phyloP scores from a whole-genome alignment of 345 rosid genomes.

The Sisymbrium altissimum region DNA sequence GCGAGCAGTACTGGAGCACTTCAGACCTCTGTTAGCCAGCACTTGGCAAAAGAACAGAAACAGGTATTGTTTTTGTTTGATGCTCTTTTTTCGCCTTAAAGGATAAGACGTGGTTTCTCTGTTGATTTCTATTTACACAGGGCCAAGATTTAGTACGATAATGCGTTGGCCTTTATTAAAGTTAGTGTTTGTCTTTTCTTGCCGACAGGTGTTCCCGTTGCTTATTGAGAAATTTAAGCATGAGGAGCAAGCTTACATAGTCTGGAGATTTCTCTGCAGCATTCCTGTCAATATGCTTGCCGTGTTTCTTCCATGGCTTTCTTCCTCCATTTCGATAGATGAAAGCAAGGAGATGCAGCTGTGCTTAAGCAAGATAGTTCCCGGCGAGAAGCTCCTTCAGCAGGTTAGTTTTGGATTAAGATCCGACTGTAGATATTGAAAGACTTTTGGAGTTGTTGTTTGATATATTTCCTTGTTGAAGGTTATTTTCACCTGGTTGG shows the following conservation, averaged over 20 bases:
- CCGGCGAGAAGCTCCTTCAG: slow-evolving; percentile 74
- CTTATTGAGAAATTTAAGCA: slow-evolving; percentile 75
- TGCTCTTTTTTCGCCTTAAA: background rate
- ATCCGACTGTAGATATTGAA: slow-evolving; percentile 11
- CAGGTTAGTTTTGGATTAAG: slow-evolving; percentile 43
- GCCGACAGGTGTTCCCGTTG: slow-evolving; percentile 70
- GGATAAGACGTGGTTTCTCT: background rate
- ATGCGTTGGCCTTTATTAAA: background rate
- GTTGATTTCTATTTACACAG: slow-evolving; percentile 9
- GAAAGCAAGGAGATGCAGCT: slow-evolving; percentile 68
- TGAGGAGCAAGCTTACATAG: slow-evolving; percentile 84
- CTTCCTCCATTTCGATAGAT: slow-evolving; percentile 66
- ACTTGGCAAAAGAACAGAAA: slow-evolving; percentile 94
- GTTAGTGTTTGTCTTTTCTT: background rate
- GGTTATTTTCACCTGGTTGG: slow-evolving; percentile 88
- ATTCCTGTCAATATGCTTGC: slow-evolving; percentile 89
- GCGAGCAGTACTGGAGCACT: slow-evolving; percentile 92
- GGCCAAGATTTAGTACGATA: background rate
- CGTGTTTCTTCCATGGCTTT: slow-evolving; percentile 85
- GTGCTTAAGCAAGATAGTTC: slow-evolving; percentile 74
- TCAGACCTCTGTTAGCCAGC: slow-evolving; percentile 86
- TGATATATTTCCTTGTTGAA: slow-evolving; percentile 28
- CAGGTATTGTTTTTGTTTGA: slow-evolving; percentile 49
- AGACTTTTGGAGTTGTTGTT: slow-evolving; percentile 11
- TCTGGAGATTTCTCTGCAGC: slow-evolving; percentile 91